Evolutionary conservation across 2,329 filamentous ascomycete species (phyloP).

Genomic region (Coniochaeta sp.): DNA sequence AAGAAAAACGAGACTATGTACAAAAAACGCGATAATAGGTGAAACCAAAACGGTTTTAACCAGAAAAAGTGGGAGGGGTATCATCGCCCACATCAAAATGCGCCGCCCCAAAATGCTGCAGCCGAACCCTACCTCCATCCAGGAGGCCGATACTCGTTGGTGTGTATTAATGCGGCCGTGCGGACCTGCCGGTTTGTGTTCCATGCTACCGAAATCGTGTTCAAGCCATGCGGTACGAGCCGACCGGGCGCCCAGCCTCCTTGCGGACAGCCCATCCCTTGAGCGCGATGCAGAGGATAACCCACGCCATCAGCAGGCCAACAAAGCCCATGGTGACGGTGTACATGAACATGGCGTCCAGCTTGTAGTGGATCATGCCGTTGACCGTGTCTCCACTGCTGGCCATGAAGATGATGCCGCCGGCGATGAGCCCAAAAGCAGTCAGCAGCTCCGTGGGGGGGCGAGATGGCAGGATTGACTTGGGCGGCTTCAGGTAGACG

Average conservation of each 20-base stretch:
- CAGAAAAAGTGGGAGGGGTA: background rate
- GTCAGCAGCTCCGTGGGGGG: slow-evolving; percentile 87
- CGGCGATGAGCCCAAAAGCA: slow-evolving; percentile 78
- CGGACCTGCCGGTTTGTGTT: background rate
- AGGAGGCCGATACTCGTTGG: background rate
- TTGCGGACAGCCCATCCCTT: slow-evolving; percentile 74
- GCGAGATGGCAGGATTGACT: slow-evolving; percentile 70
- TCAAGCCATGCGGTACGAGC: slow-evolving; percentile 11
- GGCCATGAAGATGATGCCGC: slow-evolving; percentile 87
- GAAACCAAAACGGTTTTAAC: background rate
- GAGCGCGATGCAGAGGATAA: slow-evolving; percentile 67
- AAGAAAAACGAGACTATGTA: background rate
- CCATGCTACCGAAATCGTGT: background rate
- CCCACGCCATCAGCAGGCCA: slow-evolving; percentile 78
- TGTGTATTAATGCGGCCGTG: background rate
- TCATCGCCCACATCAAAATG: background rate
- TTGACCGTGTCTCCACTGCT: slow-evolving; percentile 71
- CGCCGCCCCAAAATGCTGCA: background rate
- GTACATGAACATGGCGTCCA: slow-evolving; percentile 92
- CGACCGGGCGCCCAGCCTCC: slow-evolving; percentile 23
- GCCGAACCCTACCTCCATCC: background rate
- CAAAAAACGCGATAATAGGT: background rate
- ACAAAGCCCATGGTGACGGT: slow-evolving; percentile 81
- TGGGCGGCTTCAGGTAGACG: slow-evolving; percentile 72
- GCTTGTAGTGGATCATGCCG: slow-evolving; percentile 66